Evolutionary conservation across 2,329 filamentous ascomycete genomes (phyloP).

Genomic region (Hypoxylon sp.): DNA sequence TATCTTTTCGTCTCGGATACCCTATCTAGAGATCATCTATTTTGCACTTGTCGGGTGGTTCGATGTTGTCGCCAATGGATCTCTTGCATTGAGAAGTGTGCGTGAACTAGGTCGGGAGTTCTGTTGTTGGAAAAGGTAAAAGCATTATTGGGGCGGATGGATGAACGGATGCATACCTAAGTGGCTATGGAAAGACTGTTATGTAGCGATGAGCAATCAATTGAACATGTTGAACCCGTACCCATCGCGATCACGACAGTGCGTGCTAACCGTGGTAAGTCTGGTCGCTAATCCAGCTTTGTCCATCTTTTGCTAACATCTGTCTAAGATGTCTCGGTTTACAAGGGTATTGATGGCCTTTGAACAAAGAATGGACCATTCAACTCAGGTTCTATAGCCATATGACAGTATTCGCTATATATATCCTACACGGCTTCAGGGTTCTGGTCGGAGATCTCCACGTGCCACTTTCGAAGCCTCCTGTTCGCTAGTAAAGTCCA

Average conservation of each 20-base stretch:
- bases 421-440: background rate
- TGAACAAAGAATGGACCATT: background rate
- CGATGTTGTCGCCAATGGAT: constrained; percentile 24
- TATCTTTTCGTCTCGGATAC: constrained; percentile 42
- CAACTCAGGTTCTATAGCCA: background rate
- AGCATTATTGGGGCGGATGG: constrained; percentile 22
- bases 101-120: constrained; percentile 27
- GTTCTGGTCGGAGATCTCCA: background rate
- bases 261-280: constrained; percentile 16
- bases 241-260: background rate
- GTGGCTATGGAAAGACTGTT: constrained; percentile 31
- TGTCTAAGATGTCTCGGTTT: background rate
- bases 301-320: background rate
- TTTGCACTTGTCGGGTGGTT: constrained; percentile 11
- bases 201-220: constrained; percentile 39
- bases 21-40: constrained; percentile 40
- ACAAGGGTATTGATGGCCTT: background rate
- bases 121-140: constrained; percentile 31
- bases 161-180: constrained; percentile 29
- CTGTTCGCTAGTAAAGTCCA: constrained; percentile 1
- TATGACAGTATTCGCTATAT: constrained; percentile 1
- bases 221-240: constrained; percentile 28
- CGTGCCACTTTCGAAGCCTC: constrained; percentile 1
- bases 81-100: constrained; percentile 31
- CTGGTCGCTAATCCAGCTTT: background rate